Base-by-base conservation (phyloP, 495 filamentous ascomycete genomes). In the Tuber indicum region DNA sequence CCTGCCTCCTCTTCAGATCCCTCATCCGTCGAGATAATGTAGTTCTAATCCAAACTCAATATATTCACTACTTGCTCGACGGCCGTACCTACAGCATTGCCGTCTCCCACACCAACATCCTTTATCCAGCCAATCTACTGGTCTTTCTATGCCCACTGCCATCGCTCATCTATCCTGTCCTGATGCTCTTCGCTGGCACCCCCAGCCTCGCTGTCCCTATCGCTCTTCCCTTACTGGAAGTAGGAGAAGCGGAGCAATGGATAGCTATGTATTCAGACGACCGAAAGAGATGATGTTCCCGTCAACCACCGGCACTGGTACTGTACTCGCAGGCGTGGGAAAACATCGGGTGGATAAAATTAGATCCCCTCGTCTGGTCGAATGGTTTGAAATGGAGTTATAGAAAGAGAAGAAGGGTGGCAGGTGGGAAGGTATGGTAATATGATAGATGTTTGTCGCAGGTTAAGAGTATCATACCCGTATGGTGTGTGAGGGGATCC, bases 21-120 rank as follows among this genome's bases (percentile, higher is more conserved):
- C 58, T 66, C 58, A 66, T 32, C 58, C 26, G 10, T 32, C 26
- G 58, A 66, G 58, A 32, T 66, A 32, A 66, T 66, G 58, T 66
- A 32, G 58, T 66, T 66, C 58, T 66, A 66, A 66, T 66, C 58
- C 58, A 66, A 32, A 66, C 58, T n/a, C 58, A 66, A 66, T 17
- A 32, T 66, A 66, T 23, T 58, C 49, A 12, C 45, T 12, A 58
- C 49, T 58, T n/a, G n/a, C 49, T 66, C 58, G 58, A 66, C 7
- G 14, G 32, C n/a, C 58, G 58, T 32, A 66, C 58, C 58, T 66
- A 66, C 58, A 32, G 58, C 26, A 66, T 32, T 17, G 23, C 7
- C n/a, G 32, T 32, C 58, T 66, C 58, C n/a, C 58, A 66, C n/a
- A 66, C 58, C 58, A 66, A 66, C 58, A 66, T 66, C 58, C 10